Conservation (phyloP, 805 yeast genomes). For the Komagataella populi region DNA sequence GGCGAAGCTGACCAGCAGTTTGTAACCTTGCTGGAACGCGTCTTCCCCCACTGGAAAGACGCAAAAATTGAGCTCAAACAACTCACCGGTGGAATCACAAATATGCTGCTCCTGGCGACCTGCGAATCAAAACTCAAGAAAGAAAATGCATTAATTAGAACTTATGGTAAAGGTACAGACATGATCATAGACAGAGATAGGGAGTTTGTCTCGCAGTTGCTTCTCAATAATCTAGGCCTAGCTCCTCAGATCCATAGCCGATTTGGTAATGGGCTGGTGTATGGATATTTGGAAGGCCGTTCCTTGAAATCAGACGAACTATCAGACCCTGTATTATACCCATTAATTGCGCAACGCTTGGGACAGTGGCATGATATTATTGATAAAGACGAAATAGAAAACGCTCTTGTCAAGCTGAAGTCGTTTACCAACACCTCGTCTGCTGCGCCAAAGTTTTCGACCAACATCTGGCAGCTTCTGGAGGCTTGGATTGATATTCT, state of each 20-base stretch:
- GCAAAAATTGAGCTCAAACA: conserved; percentile 23
- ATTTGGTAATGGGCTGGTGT: conserved; percentile 60
- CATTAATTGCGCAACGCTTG: conserved; percentile 47
- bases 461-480: conserved; percentile 46
- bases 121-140: conserved; percentile 21
- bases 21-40: conserved; percentile 3
- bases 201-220: conserved; percentile 58
- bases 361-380: conserved; percentile 59
- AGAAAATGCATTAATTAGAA: conserved; percentile 43
- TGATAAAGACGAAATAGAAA: conserved; percentile 29
- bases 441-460: conserved; percentile 16
- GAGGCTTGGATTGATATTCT: conserved; percentile 49
- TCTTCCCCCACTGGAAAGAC: conserved; percentile 26
- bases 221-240: conserved; percentile 40
- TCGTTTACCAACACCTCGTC: conserved; percentile 8
- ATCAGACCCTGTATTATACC: conserved; percentile 29
- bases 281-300: conserved; percentile 55
- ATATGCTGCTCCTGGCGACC: conserved; percentile 27
- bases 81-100: conserved; percentile 52
- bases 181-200: conserved; percentile 62
- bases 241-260: conserved; percentile 62
- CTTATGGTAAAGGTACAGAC: conserved; percentile 64
- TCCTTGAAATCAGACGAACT: conserved; percentile 45
- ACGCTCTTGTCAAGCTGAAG: conserved; percentile 27
- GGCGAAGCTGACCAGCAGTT: background rate